Percentiles rank a stretch among this genome's conserved stretches.
These are phyloP conservation scores for Myrica gale DNA, from an alignment of 306 rosid species.

Conservation along the genomic window DNA sequence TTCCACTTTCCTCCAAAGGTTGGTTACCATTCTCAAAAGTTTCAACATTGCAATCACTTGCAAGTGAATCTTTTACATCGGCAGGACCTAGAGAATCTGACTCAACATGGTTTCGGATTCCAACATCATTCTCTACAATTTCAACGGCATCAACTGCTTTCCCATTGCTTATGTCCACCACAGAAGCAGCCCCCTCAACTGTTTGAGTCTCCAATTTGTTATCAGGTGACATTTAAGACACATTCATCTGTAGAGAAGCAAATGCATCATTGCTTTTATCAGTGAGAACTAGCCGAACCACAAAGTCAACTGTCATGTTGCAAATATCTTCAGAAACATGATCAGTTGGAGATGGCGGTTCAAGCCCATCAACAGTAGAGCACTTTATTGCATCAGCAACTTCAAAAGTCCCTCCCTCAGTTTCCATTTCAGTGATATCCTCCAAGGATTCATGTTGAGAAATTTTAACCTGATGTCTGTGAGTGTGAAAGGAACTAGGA, in stretches of 20 bases:
- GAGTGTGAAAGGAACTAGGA: no score
- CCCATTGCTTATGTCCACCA: constrained; percentile 30
- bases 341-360: constrained; percentile 34
- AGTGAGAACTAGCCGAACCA: constrained; percentile 25
- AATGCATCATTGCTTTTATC: constrained; percentile 46
- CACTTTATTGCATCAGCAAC: constrained; percentile 40
- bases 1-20: constrained; percentile 43
- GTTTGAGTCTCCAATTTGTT: constrained; percentile 45
- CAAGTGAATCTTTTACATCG: constrained; percentile 38
- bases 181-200: constrained; percentile 37
- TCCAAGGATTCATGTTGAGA: constrained; percentile 38
- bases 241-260: constrained; percentile 44
- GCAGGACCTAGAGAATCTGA: constrained; percentile 38
- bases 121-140: constrained; percentile 35
- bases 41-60: constrained; percentile 36
- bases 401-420: constrained; percentile 37
- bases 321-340: constrained; percentile 37
- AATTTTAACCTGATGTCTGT: constrained; percentile 30
- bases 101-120: constrained; percentile 38
- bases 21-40: constrained; percentile 40
- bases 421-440: constrained; percentile 41
- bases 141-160: constrained; percentile 38
- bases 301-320: constrained; percentile 30
- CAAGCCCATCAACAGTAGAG: constrained; percentile 38
- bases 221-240: constrained; percentile 38